phyloP scores from a whole-genome alignment of 2,329 filamentous ascomycete species.

The Trichoderma arundinaceum region DNA sequence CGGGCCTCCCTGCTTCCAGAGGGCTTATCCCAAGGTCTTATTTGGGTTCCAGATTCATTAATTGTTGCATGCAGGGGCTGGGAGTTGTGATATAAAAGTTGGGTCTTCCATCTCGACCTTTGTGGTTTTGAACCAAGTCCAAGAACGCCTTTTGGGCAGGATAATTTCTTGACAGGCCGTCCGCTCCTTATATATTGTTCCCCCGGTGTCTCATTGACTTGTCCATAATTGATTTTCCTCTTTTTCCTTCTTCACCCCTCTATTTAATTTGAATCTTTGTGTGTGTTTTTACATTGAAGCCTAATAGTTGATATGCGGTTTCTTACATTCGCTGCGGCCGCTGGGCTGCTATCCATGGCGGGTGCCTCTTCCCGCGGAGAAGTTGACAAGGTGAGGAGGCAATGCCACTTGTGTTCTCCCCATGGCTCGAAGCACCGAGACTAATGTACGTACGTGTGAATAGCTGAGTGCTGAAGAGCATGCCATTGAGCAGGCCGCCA shows the following conservation, averaged over 20 bases:
- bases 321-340: conserved; percentile 36
- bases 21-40: conserved; percentile 19
- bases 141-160: background rate
- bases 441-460: background rate
- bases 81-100: conserved; percentile 24
- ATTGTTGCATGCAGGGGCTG: conserved; percentile 23
- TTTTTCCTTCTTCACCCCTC: conserved; percentile 1
- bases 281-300: background rate
- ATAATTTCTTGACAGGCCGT: conserved; percentile 29
- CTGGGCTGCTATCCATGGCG: conserved; percentile 38
- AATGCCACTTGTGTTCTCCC: background rate
- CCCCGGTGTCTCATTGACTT: conserved; percentile 8
- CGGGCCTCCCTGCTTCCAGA: conserved; percentile 17
- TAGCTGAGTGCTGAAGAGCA: background rate
- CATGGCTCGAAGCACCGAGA: no score
- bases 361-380: conserved; percentile 39
- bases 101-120: conserved; percentile 1
- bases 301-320: conserved; percentile 37
- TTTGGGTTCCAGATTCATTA: conserved; percentile 27
- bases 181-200: conserved; percentile 23
- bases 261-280: conserved; percentile 15
- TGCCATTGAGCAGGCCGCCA: conserved; percentile 1
- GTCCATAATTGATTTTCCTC: conserved; percentile 25
- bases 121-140: background rate
- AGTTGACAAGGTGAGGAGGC: conserved; percentile 30